Evolutionary conservation across 2,329 filamentous ascomycete species (phyloP).

Genomic region (Aureobasidium zeae): DNA sequence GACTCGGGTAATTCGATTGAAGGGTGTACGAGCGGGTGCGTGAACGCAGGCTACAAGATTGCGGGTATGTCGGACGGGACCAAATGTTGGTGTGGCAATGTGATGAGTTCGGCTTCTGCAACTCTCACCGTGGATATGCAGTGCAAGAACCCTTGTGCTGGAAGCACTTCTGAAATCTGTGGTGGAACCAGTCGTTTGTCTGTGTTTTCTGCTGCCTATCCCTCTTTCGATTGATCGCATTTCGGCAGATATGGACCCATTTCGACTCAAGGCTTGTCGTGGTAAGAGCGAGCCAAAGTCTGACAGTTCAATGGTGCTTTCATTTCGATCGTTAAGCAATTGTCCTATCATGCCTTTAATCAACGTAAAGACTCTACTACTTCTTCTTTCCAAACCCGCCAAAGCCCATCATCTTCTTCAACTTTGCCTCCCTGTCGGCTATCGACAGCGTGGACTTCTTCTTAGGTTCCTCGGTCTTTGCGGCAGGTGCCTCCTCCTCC

Average conservation of each 20-base stretch:
- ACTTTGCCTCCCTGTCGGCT: slow-evolving; percentile 34
- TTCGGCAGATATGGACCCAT: no score
- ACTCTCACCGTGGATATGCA: slow-evolving; percentile 26
- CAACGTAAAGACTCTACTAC: no score
- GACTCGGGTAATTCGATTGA: slow-evolving; percentile 26
- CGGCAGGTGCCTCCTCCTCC: slow-evolving; percentile 31
- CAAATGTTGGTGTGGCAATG: slow-evolving; percentile 15
- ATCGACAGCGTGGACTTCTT: slow-evolving; percentile 18
- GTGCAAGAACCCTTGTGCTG: slow-evolving; percentile 26
- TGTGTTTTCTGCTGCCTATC: slow-evolving; percentile 24
- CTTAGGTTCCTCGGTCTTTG: slow-evolving; percentile 30
- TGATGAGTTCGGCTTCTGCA: slow-evolving; percentile 9
- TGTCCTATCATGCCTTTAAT: no score
- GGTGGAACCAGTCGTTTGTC: slow-evolving; percentile 26
- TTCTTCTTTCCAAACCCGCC: slow-evolving; percentile 62
- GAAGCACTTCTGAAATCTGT: slow-evolving; percentile 26
- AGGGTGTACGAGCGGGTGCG: slow-evolving; percentile 26
- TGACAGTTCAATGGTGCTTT: no score
- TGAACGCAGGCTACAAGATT: slow-evolving; percentile 20
- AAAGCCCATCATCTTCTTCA: slow-evolving; percentile 63
- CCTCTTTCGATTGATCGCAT: slow-evolving; percentile 12
- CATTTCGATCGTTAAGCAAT: no score
- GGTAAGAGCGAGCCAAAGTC: no score
- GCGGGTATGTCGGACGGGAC: slow-evolving; percentile 11
- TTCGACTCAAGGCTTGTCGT: no score